These are phyloP conservation scores for Volvox carteri DNA, from an alignment of 163 green algal species.

Conservation along the genomic window DNA sequence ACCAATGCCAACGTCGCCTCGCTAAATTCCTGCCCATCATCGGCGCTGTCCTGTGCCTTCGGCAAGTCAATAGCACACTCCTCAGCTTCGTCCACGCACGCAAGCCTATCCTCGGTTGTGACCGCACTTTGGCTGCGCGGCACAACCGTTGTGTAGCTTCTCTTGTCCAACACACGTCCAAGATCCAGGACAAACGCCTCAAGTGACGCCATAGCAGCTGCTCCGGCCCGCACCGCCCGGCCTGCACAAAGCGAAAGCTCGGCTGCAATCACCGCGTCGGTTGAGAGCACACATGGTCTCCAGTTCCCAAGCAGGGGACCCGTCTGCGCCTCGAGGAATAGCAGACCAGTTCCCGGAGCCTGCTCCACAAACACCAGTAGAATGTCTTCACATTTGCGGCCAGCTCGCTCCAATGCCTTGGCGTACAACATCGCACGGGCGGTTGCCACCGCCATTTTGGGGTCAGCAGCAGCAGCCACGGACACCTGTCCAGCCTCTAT, in stretches of 20 bases:
- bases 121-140: neutral
- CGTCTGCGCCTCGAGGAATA: conserved; percentile 38
- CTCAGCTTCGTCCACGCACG: neutral
- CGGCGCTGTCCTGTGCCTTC: neutral
- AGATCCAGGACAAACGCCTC: conserved; percentile 29
- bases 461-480: neutral
- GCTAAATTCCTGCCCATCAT: neutral
- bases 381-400: neutral
- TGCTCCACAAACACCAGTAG: neutral
- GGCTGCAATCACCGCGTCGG: neutral
- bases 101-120: neutral
- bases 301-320: conserved; percentile 44
- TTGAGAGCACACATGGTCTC: conserved; percentile 14
- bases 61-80: neutral
- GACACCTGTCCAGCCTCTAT: neutral
- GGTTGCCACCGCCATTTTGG: neutral
- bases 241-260: conserved; percentile 1
- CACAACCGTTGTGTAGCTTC: neutral
- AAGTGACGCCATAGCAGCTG: neutral
- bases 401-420: neutral
- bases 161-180: conserved; percentile 29
- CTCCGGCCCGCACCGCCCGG: neutral
- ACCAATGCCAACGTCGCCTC: conserved; percentile 13
- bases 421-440: neutral
- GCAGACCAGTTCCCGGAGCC: neutral